A percentile compares a stretch with the other conserved stretches of the same genome.
Conservation (phyloP, 495 filamentous ascomycete species). For the Cenococcum geophilum region DNA sequence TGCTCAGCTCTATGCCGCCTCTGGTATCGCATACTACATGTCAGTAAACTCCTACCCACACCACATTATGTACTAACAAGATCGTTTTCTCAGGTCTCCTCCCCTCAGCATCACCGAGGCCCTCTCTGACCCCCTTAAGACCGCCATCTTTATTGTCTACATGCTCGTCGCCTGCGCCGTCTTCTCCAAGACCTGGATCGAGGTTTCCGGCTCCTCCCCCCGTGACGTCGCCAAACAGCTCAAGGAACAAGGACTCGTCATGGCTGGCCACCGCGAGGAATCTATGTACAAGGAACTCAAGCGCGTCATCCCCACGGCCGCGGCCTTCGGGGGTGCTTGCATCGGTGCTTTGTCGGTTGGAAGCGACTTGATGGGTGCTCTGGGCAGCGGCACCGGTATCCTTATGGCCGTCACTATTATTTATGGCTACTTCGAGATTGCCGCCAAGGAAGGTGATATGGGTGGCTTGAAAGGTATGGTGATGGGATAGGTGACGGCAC, state of each 20-base stretch:
- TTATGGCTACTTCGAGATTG: constrained; percentile 98
- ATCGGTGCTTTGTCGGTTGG: constrained; percentile 96
- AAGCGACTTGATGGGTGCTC: constrained; percentile 90
- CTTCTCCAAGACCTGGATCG: constrained; percentile 99
- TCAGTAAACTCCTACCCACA: constrained; percentile 6
- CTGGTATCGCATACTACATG: constrained; percentile 98
- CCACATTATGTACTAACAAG: background rate
- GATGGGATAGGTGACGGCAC: constrained; percentile 29
- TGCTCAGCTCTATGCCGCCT: constrained; percentile 85
- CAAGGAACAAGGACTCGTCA: constrained; percentile 98
- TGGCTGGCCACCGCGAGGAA: constrained; percentile 99
- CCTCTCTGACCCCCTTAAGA: constrained; percentile 92
- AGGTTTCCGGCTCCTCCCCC: constrained; percentile 94
- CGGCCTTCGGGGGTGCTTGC: constrained; percentile 97
- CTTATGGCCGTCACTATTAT: constrained; percentile 99
- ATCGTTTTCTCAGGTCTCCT: constrained; percentile 52
- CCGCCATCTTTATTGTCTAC: constrained; percentile 88
- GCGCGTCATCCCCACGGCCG: constrained; percentile 96
- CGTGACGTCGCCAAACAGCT: constrained; percentile 99
- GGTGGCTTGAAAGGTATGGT: constrained; percentile 87
- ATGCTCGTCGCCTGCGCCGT: constrained; percentile 96
- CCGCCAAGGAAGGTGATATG: constrained; percentile 95
- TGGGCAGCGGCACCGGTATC: constrained; percentile 96
- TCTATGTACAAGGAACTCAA: constrained; percentile 99
- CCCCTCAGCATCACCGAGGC: constrained; percentile 96